Conservation (phyloP, 495 filamentous ascomycete species). For the Lasiosphaeria miniovina region DNA sequence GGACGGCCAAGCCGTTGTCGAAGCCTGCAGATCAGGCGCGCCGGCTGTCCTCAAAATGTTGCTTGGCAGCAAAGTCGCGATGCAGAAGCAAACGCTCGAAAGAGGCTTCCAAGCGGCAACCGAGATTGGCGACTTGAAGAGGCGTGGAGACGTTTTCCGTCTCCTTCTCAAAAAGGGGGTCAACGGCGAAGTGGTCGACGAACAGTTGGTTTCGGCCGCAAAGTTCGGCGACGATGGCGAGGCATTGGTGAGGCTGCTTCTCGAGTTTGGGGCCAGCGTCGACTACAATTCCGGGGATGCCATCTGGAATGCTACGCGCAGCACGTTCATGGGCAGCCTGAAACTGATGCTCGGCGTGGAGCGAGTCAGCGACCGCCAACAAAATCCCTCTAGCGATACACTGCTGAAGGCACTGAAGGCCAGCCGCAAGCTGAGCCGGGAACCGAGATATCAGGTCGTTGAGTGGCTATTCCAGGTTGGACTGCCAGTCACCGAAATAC, state of each 20-base stretch:
- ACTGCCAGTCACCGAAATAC: constrained; percentile 34
- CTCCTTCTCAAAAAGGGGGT: constrained; percentile 41
- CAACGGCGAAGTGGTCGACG: constrained; percentile 40
- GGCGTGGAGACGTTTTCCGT: constrained; percentile 39
- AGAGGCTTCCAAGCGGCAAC: constrained; percentile 46
- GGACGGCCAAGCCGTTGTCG: constrained; percentile 45
- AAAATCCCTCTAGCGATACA: constrained; percentile 37
- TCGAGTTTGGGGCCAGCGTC: constrained; percentile 41
- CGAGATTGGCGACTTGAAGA: constrained; percentile 38
- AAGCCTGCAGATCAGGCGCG: constrained; percentile 40
- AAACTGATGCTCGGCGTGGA: constrained; percentile 43
- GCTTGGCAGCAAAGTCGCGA: constrained; percentile 28
- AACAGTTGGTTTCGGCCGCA: constrained; percentile 42
- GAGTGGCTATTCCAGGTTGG: constrained; percentile 45
- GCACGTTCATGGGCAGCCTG: constrained; percentile 40
- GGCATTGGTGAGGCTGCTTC: constrained; percentile 39
- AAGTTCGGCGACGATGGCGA: constrained; percentile 44
- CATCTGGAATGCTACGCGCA: constrained; percentile 44
- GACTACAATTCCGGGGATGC: constrained; percentile 46
- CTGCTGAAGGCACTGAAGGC: constrained; percentile 43
- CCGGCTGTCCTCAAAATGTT: constrained; percentile 41
- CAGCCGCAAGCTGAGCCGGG: constrained; percentile 38
- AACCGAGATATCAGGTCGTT: constrained; percentile 41
- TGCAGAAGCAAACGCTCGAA: constrained; percentile 33
- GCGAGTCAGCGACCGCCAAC: constrained; percentile 26